phyloP scores from a whole-genome alignment of 176 grass and related monocot genomes.

The Phoenix dactylifera region DNA sequence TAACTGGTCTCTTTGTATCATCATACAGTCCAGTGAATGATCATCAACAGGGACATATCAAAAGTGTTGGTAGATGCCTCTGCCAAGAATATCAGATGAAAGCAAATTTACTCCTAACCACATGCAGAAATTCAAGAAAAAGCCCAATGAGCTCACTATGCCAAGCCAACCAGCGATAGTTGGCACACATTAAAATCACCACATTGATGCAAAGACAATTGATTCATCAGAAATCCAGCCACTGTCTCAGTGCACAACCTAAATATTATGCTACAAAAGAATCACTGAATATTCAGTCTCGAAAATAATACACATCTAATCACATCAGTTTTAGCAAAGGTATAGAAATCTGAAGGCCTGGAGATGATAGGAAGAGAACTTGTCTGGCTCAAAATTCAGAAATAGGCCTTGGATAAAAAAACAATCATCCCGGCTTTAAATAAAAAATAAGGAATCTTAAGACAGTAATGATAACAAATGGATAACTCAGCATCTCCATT shows the following conservation, averaged over 20 bases:
- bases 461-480: neutral
- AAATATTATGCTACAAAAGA: neutral
- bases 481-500: neutral
- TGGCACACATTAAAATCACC: neutral
- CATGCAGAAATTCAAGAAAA: neutral
- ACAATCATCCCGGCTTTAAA: neutral
- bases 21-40: conserved; percentile 4
- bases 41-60: neutral
- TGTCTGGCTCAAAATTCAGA: neutral
- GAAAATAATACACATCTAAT: neutral
- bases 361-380: neutral
- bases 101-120: neutral
- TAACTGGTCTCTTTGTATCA: neutral
- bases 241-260: neutral
- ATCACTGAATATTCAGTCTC: neutral
- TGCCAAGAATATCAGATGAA: neutral
- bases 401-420: neutral
- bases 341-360: neutral
- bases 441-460: neutral
- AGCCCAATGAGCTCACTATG: neutral
- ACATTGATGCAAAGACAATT: too few species aligned
- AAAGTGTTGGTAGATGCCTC: neutral
- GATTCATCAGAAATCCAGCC: neutral
- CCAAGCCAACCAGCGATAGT: neutral
- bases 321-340: neutral